Base-by-base conservation (phyloP, 306 rosid species). In the Vicia faba region DNA sequence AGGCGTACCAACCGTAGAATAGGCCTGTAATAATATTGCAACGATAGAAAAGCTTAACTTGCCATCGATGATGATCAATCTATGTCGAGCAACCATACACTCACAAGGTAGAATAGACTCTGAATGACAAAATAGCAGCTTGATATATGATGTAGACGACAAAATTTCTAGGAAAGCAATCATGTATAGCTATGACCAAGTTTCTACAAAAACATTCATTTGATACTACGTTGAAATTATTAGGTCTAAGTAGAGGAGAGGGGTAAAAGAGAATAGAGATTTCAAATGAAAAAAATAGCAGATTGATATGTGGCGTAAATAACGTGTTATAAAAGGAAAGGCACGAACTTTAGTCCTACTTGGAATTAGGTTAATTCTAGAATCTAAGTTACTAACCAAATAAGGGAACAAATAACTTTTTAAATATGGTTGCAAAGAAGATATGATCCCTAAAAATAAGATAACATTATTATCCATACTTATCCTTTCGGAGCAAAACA, bases 1-100 rank as follows among this genome's bases (percentile, higher is more conserved):
- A 8, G 95, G 97, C 15, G 97, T 91, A 78, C 97, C 97, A 66
- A 91, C 97, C 0, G 92, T 87, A 61, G 95, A 91, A 81, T 84
- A 91, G 31, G 97, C 97, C 97, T 91, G 84, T 3, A 80, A 59
- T 31, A 48, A 53, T 67, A 20, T 20, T 20, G 64, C 73, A 61
- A 41, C 61, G 45, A 72, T 53, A 54, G 38, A 68, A 71, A 64
- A 73, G 43, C 66, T 67, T 74, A 33, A 25, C 31, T 67, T 29
- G 36, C 19, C 67, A 35, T 31, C 68, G 29, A 68, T 55, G 29
- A 68, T 55, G 60, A 35, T 38, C 66, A 29, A 68, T 55, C 63
- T 72, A 61, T 31, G 60, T 54, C 70, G 2, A 12, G 7, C 54
- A 70, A 23, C 56, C 39, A 19, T 48, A 19, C 59, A 41, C 59